Percentiles rank a stretch among this genome's conserved stretches.
Evolutionary conservation across 352 stramenopile genomes (phyloP).

Genomic region (Globisporangium nodosum): DNA sequence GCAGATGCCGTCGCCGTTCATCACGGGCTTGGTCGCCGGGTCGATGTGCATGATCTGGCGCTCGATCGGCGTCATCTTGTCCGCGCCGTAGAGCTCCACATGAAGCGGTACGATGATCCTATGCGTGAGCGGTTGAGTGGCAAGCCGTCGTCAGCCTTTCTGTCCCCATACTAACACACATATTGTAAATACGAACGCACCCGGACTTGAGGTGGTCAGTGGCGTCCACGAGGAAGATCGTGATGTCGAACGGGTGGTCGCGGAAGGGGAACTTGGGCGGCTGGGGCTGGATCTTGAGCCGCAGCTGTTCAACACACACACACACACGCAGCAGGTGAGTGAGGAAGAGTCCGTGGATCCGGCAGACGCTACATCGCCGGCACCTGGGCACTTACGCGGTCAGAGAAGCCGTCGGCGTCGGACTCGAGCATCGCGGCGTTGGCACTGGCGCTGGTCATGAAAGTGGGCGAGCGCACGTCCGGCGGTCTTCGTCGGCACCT

Average conservation of each 20-base stretch:
- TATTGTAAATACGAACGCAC: conserved; percentile 13
- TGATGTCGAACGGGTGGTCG: conserved; percentile 82
- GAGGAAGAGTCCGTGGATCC: no score
- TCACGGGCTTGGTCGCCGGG: conserved; percentile 66
- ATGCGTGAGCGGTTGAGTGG: not conserved
- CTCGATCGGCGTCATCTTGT: conserved; percentile 80
- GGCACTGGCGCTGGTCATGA: conserved; percentile 2
- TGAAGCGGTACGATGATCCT: conserved; percentile 70
- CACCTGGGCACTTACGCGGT: conserved; percentile 24
- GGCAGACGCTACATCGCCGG: no score
- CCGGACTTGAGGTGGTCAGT: conserved; percentile 77
- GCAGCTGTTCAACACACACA: conserved; percentile 25
- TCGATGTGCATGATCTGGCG: conserved; percentile 80
- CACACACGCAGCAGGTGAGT: not conserved
- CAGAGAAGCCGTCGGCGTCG: conserved; percentile 49
- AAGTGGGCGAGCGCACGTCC: no score
- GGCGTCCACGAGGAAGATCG: conserved; percentile 80
- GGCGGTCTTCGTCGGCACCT: not conserved
- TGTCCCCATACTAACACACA: no score
- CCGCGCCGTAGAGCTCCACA: conserved; percentile 76
- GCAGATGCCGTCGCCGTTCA: conserved; percentile 81
- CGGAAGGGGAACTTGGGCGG: conserved; percentile 85
- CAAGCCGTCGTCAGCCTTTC: no score
- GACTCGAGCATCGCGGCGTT: conserved; percentile 25
- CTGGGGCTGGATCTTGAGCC: conserved; percentile 80